These are phyloP conservation scores for Periglandula ipomoeae DNA, from an alignment of 2,329 filamentous ascomycete species.

Conservation along the genomic window DNA sequence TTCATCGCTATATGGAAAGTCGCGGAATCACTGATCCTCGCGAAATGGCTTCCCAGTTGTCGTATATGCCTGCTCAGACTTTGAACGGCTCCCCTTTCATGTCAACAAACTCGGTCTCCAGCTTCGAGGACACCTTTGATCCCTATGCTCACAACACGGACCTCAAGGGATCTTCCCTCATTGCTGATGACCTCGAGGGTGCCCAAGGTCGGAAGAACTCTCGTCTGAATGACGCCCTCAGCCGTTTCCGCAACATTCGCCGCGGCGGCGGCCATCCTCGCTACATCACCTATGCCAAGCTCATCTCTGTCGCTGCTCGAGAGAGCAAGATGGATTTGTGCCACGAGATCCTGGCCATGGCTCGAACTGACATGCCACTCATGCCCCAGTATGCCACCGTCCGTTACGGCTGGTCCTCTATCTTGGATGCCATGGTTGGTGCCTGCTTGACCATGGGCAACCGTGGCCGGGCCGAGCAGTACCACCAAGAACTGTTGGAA, in stretches of 20 bases:
- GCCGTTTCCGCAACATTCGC: conserved; percentile 85
- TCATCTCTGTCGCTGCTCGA: conserved; percentile 83
- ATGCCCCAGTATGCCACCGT: conserved; percentile 78
- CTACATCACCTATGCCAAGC: conserved; percentile 94
- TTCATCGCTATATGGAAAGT: conserved; percentile 48
- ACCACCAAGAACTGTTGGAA: conserved; percentile 81
- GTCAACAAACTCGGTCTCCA: conserved; percentile 46
- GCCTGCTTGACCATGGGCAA: conserved; percentile 79
- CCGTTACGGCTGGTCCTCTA: conserved; percentile 91
- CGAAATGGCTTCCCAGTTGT: conserved; percentile 37
- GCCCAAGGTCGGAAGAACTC: conserved; percentile 62
- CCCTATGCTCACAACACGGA: conserved; percentile 87
- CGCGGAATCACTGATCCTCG: conserved; percentile 48
- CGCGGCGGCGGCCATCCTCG: conserved; percentile 83
- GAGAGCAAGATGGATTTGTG: conserved; percentile 73
- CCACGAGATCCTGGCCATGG: conserved; percentile 82
- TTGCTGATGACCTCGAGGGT: conserved; percentile 83
- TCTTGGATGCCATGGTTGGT: conserved; percentile 92
- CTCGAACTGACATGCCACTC: conserved; percentile 78
- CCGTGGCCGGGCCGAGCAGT: conserved; percentile 71
- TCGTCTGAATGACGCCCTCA: conserved; percentile 70
- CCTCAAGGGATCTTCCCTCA: conserved; percentile 84
- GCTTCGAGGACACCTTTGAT: conserved; percentile 76
- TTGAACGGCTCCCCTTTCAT: conserved; percentile 38
- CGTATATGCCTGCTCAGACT: conserved; percentile 35